phyloP scores from a whole-genome alignment of 1,284 basidiomycete species.

The Puccinia sorghi region DNA sequence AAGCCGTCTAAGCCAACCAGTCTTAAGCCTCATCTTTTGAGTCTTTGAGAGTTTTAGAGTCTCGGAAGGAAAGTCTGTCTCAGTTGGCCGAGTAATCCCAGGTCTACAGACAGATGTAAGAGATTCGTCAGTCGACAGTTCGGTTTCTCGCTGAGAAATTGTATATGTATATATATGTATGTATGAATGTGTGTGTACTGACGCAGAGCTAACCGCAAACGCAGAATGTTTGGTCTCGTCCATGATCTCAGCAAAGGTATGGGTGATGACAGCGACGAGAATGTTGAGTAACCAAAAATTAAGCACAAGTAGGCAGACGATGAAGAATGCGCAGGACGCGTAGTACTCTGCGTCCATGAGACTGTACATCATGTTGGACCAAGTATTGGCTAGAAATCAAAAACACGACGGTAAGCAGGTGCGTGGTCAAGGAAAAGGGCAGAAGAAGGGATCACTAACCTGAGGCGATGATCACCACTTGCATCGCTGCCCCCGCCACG shows the following conservation, averaged over 20 bases:
- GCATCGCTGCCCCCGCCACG: constrained; percentile 76
- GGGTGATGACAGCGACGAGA: constrained; percentile 94
- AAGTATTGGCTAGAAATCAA: constrained; percentile 54
- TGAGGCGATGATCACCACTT: constrained; percentile 82
- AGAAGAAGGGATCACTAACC: constrained; percentile 61
- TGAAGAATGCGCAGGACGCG: constrained; percentile 82
- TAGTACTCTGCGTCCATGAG: constrained; percentile 92
- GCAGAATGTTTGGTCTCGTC: constrained; percentile 87
- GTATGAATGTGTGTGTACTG: constrained; percentile 48
- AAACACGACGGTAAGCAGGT: constrained; percentile 26
- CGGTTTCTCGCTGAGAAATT: background rate
- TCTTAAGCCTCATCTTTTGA: constrained; percentile 54
- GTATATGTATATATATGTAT: background rate
- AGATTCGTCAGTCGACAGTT: constrained; percentile 27
- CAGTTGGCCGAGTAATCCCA: constrained; percentile 54
- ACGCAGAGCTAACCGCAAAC: constrained; percentile 71
- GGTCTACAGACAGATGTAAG: constrained; percentile 58
- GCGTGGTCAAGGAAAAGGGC: background rate
- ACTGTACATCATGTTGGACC: constrained; percentile 74
- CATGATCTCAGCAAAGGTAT: constrained; percentile 87
- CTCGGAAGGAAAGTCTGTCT: constrained; percentile 53
- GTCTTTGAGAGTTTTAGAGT: constrained; percentile 58
- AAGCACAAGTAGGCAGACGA: constrained; percentile 64
- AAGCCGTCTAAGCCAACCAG: constrained; percentile 32
- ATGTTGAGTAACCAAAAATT: constrained; percentile 70